Percentiles rank a stretch among this genome's conserved stretches.
phyloP scores from a whole-genome alignment of 176 grass and related monocot species.

The Oropetium thomaeum region DNA sequence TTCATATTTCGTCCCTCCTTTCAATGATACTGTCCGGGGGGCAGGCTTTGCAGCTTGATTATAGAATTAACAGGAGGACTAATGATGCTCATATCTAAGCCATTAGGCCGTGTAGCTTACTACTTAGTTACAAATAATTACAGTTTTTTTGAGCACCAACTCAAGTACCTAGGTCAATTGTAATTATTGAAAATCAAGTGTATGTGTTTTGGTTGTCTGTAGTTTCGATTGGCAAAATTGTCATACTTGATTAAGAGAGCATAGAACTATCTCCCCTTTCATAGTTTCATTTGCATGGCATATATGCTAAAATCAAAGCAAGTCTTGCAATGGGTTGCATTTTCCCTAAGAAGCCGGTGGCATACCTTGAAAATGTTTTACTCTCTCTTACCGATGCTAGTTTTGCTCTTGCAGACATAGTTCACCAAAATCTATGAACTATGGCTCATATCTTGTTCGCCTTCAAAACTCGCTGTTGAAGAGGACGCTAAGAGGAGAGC shows the following conservation, averaged over 20 bases:
- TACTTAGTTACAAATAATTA: background rate
- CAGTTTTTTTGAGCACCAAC: conserved; percentile 1
- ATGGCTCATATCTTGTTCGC: conserved; percentile 62
- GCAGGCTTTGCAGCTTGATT: background rate
- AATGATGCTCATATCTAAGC: background rate
- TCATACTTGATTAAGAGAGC: background rate
- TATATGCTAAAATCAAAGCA: conserved; percentile 7
- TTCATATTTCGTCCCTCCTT: no score
- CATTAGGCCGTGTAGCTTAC: background rate
- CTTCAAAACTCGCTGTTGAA: conserved; percentile 91
- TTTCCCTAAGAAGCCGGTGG: background rate
- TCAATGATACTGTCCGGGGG: no score
- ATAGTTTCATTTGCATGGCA: background rate
- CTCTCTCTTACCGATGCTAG: conserved; percentile 11
- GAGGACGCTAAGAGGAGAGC: conserved; percentile 73
- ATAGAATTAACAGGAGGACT: background rate
- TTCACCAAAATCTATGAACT: conserved; percentile 60
- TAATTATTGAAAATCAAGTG: background rate
- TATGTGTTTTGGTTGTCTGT: background rate
- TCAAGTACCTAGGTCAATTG: background rate
- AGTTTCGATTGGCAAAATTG: background rate
- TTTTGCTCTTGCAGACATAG: conserved; percentile 57
- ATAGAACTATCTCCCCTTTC: background rate
- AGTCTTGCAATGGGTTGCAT: background rate
- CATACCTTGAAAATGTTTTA: conserved; percentile 22